Conservation (phyloP, 768 basidiomycete genomes). For the Tricholoma saponaceum region DNA sequence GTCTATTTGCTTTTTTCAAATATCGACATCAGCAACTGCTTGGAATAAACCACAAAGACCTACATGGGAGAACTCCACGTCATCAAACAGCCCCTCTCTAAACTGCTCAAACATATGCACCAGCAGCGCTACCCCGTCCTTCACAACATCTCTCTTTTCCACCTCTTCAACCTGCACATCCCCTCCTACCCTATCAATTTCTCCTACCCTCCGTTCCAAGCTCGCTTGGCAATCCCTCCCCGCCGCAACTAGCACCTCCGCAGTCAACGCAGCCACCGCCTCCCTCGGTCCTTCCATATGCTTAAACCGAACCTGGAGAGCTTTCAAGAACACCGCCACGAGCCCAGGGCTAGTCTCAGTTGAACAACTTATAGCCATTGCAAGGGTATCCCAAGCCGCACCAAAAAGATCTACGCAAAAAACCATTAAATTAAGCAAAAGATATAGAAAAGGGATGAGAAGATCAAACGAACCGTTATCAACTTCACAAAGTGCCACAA, state of each 20-base stretch:
- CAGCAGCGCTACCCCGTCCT: constrained; percentile 21
- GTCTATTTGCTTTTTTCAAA: constrained; percentile 40
- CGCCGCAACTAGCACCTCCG: constrained; percentile 29
- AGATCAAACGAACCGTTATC: constrained; percentile 17
- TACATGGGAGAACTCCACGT: constrained; percentile 41
- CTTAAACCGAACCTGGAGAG: constrained; percentile 38
- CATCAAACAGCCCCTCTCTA: constrained; percentile 44
- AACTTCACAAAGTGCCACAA: constrained; percentile 30
- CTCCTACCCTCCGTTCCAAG: background rate
- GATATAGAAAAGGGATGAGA: background rate
- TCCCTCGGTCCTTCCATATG: constrained; percentile 20
- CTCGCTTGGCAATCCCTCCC: constrained; percentile 23
- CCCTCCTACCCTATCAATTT: background rate
- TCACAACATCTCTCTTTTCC: background rate
- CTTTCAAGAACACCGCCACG: constrained; percentile 42
- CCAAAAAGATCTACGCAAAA: constrained; percentile 39
- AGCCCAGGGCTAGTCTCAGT: constrained; percentile 24
- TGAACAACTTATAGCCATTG: constrained; percentile 22
- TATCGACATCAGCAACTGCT: background rate
- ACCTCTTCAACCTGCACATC: background rate
- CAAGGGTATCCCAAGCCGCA: constrained; percentile 44
- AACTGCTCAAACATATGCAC: constrained; percentile 49
- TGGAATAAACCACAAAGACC: constrained; percentile 11
- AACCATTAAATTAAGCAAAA: background rate
- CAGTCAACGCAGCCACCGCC: constrained; percentile 25